Conservation (phyloP, 2,329 filamentous ascomycete genomes). For the Colletotrichum sidae region DNA sequence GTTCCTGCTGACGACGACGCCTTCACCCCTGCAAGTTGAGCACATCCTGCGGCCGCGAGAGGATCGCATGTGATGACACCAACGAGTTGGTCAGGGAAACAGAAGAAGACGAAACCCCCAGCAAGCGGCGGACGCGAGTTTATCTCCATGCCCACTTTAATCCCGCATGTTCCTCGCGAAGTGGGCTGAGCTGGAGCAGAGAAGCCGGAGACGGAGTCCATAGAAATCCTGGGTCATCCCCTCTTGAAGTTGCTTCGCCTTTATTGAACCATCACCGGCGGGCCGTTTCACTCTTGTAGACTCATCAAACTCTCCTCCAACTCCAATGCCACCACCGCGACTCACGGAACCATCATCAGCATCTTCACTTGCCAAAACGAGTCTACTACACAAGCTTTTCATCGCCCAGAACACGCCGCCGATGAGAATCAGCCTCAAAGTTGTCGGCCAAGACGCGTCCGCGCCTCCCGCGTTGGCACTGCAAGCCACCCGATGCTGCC, state of each 20-base stretch:
- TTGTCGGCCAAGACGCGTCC: conserved; percentile 25
- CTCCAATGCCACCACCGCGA: too few species aligned
- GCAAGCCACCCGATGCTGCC: conserved; percentile 35
- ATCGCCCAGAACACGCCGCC: not conserved
- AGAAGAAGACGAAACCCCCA: not conserved
- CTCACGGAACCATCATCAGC: too few species aligned
- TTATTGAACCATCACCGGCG: too few species aligned
- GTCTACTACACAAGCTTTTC: conserved; percentile 25
- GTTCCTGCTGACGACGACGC: not conserved
- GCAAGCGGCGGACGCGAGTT: not conserved
- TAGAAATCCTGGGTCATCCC: too few species aligned
- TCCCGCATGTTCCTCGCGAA: conserved; percentile 15
- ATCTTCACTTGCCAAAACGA: not conserved
- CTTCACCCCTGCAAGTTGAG: not conserved
- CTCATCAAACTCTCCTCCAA: not conserved
- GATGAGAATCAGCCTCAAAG: not conserved
- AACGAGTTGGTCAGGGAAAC: not conserved
- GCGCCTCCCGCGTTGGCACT: conserved; percentile 29
- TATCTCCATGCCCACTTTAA: conserved; percentile 16
- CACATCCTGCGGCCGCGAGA: conserved; percentile 1
- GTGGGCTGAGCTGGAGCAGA: not conserved
- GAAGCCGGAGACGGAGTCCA: too few species aligned
- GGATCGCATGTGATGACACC: conserved; percentile 16
- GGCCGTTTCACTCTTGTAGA: not conserved
- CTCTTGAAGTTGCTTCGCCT: too few species aligned